Evolutionary conservation across 257 asterid species (phyloP).

Genomic region (Striga asiatica): DNA sequence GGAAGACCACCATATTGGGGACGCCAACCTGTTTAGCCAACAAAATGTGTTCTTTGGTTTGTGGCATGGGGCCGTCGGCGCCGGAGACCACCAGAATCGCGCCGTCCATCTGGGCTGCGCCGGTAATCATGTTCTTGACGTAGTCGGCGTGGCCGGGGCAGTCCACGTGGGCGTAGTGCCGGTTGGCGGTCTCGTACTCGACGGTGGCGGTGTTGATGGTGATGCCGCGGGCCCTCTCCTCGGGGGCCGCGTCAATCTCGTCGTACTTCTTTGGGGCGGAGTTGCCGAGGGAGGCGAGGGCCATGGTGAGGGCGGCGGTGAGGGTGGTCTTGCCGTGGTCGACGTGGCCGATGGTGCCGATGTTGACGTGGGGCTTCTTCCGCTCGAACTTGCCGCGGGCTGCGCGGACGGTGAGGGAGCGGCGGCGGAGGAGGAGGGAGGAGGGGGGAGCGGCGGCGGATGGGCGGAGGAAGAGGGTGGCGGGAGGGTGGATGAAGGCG

Average conservation of each 20-base stretch:
- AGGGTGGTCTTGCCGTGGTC: slow-evolving; percentile 98
- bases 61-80: slow-evolving; percentile 99
- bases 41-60: slow-evolving; percentile 76
- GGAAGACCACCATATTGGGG: slow-evolving; percentile 76
- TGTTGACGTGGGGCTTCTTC: slow-evolving; percentile 84
- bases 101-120: slow-evolving; percentile 95
- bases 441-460: slow-evolving; percentile 17
- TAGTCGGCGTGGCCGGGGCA: slow-evolving; percentile 93
- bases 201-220: slow-evolving; percentile 91
- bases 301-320: slow-evolving; percentile 97
- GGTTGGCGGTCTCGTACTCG: slow-evolving; percentile 83
- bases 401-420: slow-evolving; percentile 51
- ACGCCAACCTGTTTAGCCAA: slow-evolving; percentile 89
- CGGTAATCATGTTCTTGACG: slow-evolving; percentile 92
- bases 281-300: slow-evolving; percentile 62
- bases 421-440: slow-evolving; percentile 21
- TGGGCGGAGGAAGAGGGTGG: slow-evolving; percentile 36
- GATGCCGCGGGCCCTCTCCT: slow-evolving; percentile 91
- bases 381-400: slow-evolving; percentile 94
- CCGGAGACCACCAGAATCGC: slow-evolving; percentile 84
- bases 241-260: slow-evolving; percentile 95
- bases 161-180: slow-evolving; percentile 91
- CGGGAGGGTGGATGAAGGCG: slow-evolving; percentile 42
- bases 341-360: slow-evolving; percentile 95
- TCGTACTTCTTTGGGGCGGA: slow-evolving; percentile 90